A percentile compares a stretch with the other conserved stretches of the same genome.
phyloP scores from a whole-genome alignment of 306 rosid species.

The Castanea mollissima region DNA sequence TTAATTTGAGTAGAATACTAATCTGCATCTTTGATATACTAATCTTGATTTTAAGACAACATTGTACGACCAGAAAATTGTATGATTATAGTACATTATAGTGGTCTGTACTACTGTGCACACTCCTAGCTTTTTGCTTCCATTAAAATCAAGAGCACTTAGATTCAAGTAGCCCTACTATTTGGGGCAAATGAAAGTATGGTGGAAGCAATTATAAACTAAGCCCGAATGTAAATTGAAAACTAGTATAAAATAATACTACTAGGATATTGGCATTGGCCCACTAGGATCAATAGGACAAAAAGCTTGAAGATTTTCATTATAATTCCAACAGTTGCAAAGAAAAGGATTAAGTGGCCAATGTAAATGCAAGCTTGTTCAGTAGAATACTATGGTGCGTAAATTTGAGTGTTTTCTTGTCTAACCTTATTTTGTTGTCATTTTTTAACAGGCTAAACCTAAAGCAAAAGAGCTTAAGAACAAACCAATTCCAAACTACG shows the following conservation, averaged over 20 bases:
- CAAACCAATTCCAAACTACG: too few species aligned
- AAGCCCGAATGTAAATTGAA: neutral
- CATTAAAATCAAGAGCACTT: neutral
- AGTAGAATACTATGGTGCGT: neutral
- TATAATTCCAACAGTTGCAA: neutral
- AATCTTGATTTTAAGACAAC: too few species aligned
- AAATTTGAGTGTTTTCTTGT: neutral
- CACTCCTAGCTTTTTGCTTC: neutral
- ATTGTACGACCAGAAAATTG: neutral
- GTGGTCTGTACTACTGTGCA: neutral
- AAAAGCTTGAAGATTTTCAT: neutral
- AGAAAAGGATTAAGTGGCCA: too few species aligned
- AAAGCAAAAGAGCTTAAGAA: too few species aligned
- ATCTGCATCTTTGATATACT: too few species aligned
- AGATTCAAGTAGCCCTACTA: neutral
- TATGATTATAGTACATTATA: neutral
- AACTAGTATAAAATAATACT: neutral
- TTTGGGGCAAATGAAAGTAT: neutral
- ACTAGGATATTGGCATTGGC: neutral
- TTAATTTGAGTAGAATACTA: too few species aligned
- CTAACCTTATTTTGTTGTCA: too few species aligned
- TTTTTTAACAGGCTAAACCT: too few species aligned
- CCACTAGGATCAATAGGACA: neutral
- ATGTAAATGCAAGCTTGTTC: neutral
- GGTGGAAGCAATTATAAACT: neutral